These are phyloP conservation scores for Candida rishiriensis DNA, from an alignment of 805 yeast genomes.

Conservation along the genomic window DNA sequence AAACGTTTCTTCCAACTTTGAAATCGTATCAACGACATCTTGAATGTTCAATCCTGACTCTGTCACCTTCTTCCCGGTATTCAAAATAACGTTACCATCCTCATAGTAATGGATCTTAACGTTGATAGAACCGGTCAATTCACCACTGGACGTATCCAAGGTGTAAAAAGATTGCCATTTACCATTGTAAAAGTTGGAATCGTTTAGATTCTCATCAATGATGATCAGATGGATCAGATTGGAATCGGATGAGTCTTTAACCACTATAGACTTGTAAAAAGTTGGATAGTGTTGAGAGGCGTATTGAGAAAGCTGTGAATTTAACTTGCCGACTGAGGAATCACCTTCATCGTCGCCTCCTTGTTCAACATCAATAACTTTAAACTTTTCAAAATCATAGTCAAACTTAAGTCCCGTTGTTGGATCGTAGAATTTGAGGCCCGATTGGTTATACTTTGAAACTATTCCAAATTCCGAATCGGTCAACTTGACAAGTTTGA, in stretches of 20 bases:
- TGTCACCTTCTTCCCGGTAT: constrained; percentile 35
- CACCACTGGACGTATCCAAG: constrained; percentile 29
- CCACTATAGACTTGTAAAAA: constrained; percentile 38
- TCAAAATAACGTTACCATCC: constrained; percentile 90
- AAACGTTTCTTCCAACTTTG: constrained; percentile 51
- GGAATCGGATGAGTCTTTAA: constrained; percentile 36
- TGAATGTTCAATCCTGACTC: constrained; percentile 19
- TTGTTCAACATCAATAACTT: constrained; percentile 49
- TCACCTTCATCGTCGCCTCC: constrained; percentile 15
- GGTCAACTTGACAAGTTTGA: constrained; percentile 28
- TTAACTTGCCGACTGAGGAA: constrained; percentile 12
- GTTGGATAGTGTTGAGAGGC: constrained; percentile 66
- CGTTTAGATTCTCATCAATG: constrained; percentile 67
- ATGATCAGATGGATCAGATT: constrained; percentile 41
- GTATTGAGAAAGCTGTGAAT: constrained; percentile 40
- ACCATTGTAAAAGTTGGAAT: constrained; percentile 83
- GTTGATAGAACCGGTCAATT: constrained; percentile 48
- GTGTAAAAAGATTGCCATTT: constrained; percentile 73
- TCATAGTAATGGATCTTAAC: constrained; percentile 90
- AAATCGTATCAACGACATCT: constrained; percentile 42
- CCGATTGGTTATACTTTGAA: constrained; percentile 45
- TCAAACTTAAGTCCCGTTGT: constrained; percentile 45
- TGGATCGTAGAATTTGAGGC: constrained; percentile 54
- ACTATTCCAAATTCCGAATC: constrained; percentile 32
- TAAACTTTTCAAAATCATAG: constrained; percentile 49